Percentiles rank a stretch among this genome's conserved stretches.
Conservation (phyloP, 352 stramenopile species). For the Phytophthora palmivora region DNA sequence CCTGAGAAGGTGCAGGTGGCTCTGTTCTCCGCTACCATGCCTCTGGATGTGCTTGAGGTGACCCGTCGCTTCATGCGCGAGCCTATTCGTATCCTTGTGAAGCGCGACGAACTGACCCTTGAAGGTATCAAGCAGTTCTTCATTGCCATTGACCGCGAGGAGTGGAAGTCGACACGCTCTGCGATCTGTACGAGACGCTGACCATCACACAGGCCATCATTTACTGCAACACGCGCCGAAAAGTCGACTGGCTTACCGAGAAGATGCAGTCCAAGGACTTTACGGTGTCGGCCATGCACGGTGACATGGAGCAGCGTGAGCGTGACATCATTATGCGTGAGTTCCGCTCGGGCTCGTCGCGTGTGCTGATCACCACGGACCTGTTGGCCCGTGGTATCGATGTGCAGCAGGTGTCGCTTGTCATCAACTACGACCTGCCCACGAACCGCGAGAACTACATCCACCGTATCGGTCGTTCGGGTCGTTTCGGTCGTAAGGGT, state of each 20-base stretch:
- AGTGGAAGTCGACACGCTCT: constrained; percentile 99
- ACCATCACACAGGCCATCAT: constrained; percentile 99
- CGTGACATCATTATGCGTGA: constrained; percentile 99
- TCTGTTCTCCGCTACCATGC: constrained; percentile 99
- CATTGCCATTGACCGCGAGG: constrained; percentile 98
- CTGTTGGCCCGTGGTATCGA: constrained; percentile 99
- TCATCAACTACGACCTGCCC: constrained; percentile 99
- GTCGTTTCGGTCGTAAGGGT: constrained; percentile 99
- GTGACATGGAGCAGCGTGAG: constrained; percentile 99
- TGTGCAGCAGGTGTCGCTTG: constrained; percentile 98
- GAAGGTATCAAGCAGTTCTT: constrained; percentile 99
- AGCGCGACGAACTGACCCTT: constrained; percentile 99
- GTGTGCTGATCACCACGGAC: constrained; percentile 99
- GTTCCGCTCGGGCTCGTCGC: constrained; percentile 98
- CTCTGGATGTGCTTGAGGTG: constrained; percentile 98
- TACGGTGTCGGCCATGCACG: constrained; percentile 99
- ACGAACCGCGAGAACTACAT: constrained; percentile 99
- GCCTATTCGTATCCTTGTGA: constrained; percentile 99
- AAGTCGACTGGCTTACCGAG: constrained; percentile 99
- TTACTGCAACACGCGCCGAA: constrained; percentile 99
- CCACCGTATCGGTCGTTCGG: constrained; percentile 99
- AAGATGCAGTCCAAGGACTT: constrained; percentile 99
- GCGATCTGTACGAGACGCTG: constrained; percentile 99
- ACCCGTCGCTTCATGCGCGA: constrained; percentile 99
- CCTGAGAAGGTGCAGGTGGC: constrained; percentile 98